Evolutionary conservation across 768 basidiomycete species (phyloP).

Genomic region (Leccinellum rugosiceps): DNA sequence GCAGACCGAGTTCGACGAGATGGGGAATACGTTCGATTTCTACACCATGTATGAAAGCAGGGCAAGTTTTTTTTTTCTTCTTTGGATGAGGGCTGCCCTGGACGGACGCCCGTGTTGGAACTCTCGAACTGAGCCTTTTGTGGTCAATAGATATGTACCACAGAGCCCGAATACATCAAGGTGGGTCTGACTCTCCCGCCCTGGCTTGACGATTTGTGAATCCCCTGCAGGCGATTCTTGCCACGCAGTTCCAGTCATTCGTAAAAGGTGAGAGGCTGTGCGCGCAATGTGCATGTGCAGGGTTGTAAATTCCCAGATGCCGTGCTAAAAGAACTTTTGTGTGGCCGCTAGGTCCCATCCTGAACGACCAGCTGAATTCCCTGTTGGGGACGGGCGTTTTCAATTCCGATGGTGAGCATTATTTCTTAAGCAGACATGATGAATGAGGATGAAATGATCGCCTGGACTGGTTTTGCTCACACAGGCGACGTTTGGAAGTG

Average conservation of each 20-base stretch:
- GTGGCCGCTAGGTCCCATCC: not conserved
- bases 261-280: constrained; percentile 33
- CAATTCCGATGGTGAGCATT: constrained; percentile 35
- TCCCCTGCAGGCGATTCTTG: constrained; percentile 33
- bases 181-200: not conserved
- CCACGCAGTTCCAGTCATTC: constrained; percentile 36
- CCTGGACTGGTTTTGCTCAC: not conserved
- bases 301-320: not conserved
- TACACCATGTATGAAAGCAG: constrained; percentile 27
- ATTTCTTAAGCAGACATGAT: not conserved
- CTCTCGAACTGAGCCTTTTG: not conserved
- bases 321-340: not conserved
- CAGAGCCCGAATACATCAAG: constrained; percentile 41
- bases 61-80: constrained; percentile 9
- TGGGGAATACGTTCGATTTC: constrained; percentile 25
- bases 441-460: not conserved
- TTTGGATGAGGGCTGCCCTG: not conserved
- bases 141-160: constrained; percentile 32
- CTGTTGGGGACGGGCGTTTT: constrained; percentile 39
- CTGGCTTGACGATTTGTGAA: not conserved
- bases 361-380: constrained; percentile 21
- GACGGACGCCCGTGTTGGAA: too few relatives aligned
- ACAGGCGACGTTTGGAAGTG: constrained; percentile 40
- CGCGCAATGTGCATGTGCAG: too few relatives aligned
- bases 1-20: not conserved